Base-by-base conservation (phyloP, 352 stramenopile genomes). In the Phytophthora pini region DNA sequence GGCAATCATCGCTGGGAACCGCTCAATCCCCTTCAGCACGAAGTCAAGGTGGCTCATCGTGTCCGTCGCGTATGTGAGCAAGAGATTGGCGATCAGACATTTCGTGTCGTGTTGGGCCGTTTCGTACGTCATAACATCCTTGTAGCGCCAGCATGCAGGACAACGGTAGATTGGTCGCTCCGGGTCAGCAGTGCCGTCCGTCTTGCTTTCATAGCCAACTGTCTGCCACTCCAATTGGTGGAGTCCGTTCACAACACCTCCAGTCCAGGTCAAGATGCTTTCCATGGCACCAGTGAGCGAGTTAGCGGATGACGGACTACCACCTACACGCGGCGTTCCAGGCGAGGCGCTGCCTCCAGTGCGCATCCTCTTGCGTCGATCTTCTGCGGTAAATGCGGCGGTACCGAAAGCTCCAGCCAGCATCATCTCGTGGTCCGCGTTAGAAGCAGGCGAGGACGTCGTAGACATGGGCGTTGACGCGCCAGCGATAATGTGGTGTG, bases 71-170 rank as follows among this genome's bases (percentile, higher is more conserved):
- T 94, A 94, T 22, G 80, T 88, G 29, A 94, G 74, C 50, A 94
- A 56, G 12, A 94, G 62, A 63, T 94, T 94, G 7, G 87, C 87
- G 34, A 95, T 93, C 47, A 93, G 44, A 38, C 87, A 95, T 74
- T 93, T 93, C 22, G 78, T 85, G 52, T 95, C 87, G 65, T 95
- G 87, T 38, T 93, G 83, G 6, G 86, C 84, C 17, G 81, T 89
- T 20, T 95, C 84, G 52, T 90, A 93, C 11, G 87, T 93, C 81
- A 95, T 91, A 45, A 87, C 76, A 50, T 92, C 83, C 58, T 95
- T 93, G 77, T 93, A 93, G 41, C 84, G 73, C 84, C 84, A 93
- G 64, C 87, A 95, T 0, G 87, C 83, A 1, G 87, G 87, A 53
- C 87, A 95, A 0, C 87, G 87, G 41, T 93, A 95, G 48, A 95